Base-by-base conservation (phyloP, 371 early-diverging fungal species). In the Mortierella sp. region DNA sequence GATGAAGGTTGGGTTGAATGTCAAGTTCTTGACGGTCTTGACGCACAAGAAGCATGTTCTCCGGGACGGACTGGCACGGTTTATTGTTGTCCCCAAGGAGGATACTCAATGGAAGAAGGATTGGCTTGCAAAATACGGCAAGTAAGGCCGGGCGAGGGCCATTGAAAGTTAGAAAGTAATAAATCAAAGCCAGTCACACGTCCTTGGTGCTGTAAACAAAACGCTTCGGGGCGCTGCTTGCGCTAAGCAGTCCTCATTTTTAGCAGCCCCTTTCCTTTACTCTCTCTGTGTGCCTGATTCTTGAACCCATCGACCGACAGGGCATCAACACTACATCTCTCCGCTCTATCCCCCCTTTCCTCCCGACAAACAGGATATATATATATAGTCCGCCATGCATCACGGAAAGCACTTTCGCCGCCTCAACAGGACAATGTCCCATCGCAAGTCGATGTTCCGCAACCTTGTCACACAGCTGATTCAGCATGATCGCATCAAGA, bases 401-500 rank as follows among this genome's bases (percentile, higher is more conserved):
- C 95, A 94, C 91, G 93, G 94, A 76, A 93, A 92, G 80, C 92
- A 92, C 77, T 88, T 91, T 69, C 91, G 92, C 78, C 93, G 93
- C 59, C 90, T 98, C 64, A 93, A 93, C 77, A 91, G 95, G 76
- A 93, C 93, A 13, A 90, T 92, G 55, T 81, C 92, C 51, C 97
- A 97, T 88, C 93, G 98, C 75, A 92, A 92, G 82, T 93, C 95
- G 43, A 92, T 98, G 89, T 89, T 98, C 48, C 90, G 96, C 74
- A 98, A 97, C 89, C 89, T 98, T 87, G 94, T 94, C 44, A 94
- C 98, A 70, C 94, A 96, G 46, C 92, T 98, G 50, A 93, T 99
- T 78, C 90, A 95, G 81, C 91, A 97, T 87, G 99, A 97, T 76
- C 93, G 97, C 72, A 96, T 99, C 74, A 94, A 95, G 86, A 99